phyloP scores from a whole-genome alignment of 2,329 filamentous ascomycete genomes.

The Exserohilum turcica region DNA sequence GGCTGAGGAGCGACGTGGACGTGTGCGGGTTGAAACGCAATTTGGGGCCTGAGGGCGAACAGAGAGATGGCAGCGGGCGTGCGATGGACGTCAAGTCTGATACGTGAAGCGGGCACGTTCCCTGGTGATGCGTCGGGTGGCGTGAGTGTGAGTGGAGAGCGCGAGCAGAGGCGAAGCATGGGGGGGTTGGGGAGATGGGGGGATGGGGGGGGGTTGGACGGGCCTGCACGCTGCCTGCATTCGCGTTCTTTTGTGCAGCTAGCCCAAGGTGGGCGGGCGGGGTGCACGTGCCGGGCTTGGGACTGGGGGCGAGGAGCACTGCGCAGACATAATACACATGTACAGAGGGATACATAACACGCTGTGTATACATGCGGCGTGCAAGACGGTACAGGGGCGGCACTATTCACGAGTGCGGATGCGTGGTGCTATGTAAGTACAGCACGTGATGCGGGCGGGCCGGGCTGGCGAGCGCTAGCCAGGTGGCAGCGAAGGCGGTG shows the following conservation, averaged over 20 bases:
- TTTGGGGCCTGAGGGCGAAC: slow-evolving; percentile 10
- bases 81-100: not conserved
- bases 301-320: not conserved
- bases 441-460: slow-evolving; percentile 9
- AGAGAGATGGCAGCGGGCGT: not conserved
- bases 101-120: not conserved
- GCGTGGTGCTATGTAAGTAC: not conserved
- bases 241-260: slow-evolving; percentile 5
- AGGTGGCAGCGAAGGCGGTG: not conserved
- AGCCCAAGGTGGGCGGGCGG: not conserved
- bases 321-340: not conserved
- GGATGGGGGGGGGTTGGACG: not conserved
- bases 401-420: not conserved
- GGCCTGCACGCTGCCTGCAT: not conserved
- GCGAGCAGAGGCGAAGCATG: slow-evolving; percentile 4
- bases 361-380: no score
- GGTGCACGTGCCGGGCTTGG: slow-evolving; percentile 1
- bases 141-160: slow-evolving; percentile 1
- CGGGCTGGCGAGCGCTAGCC: slow-evolving; percentile 14
- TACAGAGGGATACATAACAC: no score
- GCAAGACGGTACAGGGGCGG: not conserved
- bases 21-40: slow-evolving; percentile 32
- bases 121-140: not conserved
- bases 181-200: not conserved
- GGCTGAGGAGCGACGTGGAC: slow-evolving; percentile 11